Evolutionary conservation across 2,329 filamentous ascomycete species (phyloP), one percentile per base, ranked within the genome.

Genomic region (Nothopassalora personata): DNA sequence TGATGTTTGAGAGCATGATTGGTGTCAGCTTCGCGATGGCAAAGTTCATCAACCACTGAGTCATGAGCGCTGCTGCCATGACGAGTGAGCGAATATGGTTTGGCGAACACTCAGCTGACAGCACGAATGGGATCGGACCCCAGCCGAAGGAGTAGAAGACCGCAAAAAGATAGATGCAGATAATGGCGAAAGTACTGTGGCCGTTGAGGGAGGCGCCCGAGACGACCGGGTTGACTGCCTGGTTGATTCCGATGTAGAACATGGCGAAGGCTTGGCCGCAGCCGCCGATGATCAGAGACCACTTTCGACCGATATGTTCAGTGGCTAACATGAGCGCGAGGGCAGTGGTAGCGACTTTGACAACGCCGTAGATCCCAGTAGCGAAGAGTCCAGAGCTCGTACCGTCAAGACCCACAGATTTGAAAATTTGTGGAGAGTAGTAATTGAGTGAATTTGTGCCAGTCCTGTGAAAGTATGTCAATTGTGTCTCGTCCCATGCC

Each of bases 121-220:
- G 68, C 18, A 79, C 72, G 59, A 76, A 79, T 0, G 77, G 76
- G 6, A 75, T 76, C 0, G 76, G 76, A 5, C 77, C 77, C 76
- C 76, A 79, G 19, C 70, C 76, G 55, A 78, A 77, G 2, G 71
- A 75, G 68, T 77, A 79, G 65, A 78, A 78, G 9, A 78, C 74
- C 7, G 78, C 77, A 54, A 77, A 79, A 6, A 78, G 69, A 60
- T 81, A 81, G 5, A 82, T 77, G 68, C 80, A 81, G 54, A 81
- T 74, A 69, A 82, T 80, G 8, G 77, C 75, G 52, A 81, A 77
- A 50, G 73, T 75, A 58, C 69, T 87, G 10, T 87, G 85, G 0
- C 83, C 77, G 1, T 86, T 82, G 15, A 67, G 53, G 9, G 56
- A 28, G 18, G 51, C 18, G 11, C 64, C 62, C 23, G 58, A 27